These are phyloP conservation scores for Somion occarium DNA, from an alignment of 1,284 basidiomycete species.

Conservation along the genomic window DNA sequence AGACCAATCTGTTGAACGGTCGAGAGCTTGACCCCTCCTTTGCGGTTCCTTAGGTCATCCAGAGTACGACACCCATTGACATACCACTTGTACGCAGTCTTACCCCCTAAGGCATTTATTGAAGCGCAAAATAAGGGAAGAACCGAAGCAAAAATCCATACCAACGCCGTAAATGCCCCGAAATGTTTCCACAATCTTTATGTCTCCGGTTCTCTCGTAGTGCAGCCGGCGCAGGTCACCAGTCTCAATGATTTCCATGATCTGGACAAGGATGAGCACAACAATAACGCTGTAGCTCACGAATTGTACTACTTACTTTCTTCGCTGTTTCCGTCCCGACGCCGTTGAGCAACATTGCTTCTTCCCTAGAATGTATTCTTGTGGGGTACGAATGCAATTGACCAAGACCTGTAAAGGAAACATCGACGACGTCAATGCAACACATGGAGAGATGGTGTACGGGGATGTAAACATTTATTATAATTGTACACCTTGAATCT, in stretches of 20 bases:
- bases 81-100: slow-evolving; percentile 71
- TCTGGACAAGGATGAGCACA: slow-evolving; percentile 35
- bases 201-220: slow-evolving; percentile 59
- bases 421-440: background rate
- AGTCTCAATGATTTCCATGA: slow-evolving; percentile 73
- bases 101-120: slow-evolving; percentile 39
- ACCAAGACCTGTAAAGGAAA: slow-evolving; percentile 46
- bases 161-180: slow-evolving; percentile 86
- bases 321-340: slow-evolving; percentile 72
- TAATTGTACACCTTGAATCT: slow-evolving; percentile 60
- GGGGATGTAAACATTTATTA: slow-evolving; percentile 14
- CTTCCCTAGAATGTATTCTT: slow-evolving; percentile 55
- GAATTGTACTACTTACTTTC: slow-evolving; percentile 44
- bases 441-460: background rate
- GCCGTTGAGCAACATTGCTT: slow-evolving; percentile 61
- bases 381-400: slow-evolving; percentile 48
- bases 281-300: background rate
- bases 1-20: slow-evolving; percentile 72
- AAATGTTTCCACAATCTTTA: slow-evolving; percentile 50
- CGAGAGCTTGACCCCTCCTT: slow-evolving; percentile 59
- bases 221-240: slow-evolving; percentile 59
- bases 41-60: slow-evolving; percentile 62
- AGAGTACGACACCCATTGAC: slow-evolving; percentile 72
- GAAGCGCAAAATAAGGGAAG: background rate
- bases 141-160: slow-evolving; percentile 16